These are phyloP conservation scores for Candida yuanshanica DNA, from an alignment of 805 yeast species.

Conservation along the genomic window DNA sequence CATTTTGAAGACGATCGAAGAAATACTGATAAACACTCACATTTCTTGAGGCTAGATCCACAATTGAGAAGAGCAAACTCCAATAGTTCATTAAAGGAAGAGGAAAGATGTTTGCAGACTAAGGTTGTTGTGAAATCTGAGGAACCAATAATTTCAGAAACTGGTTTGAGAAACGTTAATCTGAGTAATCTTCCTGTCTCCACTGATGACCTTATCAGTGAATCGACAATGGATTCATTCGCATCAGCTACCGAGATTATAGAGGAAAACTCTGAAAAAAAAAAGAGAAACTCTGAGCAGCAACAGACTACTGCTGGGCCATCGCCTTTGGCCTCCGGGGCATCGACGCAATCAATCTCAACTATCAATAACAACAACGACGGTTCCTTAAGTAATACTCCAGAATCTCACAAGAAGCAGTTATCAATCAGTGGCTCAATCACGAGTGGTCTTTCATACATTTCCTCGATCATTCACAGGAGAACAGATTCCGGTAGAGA, in stretches of 20 bases:
- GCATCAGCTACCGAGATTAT: conserved; percentile 19
- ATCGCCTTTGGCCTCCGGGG: conserved; percentile 1
- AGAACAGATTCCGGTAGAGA: background rate
- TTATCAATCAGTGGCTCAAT: conserved; percentile 19
- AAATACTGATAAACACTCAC: conserved; percentile 22
- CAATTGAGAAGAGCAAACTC: conserved; percentile 23
- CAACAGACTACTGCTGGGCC: background rate
- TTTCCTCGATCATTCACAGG: conserved; percentile 8
- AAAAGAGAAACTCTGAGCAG: background rate
- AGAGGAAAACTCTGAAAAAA: conserved; percentile 9
- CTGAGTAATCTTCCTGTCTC: conserved; percentile 1
- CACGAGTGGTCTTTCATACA: conserved; percentile 10
- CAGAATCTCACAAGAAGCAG: conserved; percentile 13
- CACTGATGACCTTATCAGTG: conserved; percentile 11
- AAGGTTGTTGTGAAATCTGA: conserved; percentile 7
- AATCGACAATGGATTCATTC: conserved; percentile 17
- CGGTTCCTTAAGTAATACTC: background rate
- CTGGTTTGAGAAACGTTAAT: conserved; percentile 16
- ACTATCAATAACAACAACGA: conserved; percentile 11
- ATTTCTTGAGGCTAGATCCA: conserved; percentile 21
- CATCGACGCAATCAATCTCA: conserved; percentile 18
- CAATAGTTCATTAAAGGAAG: conserved; percentile 20
- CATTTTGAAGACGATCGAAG: conserved; percentile 29
- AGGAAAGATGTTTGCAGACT: conserved; percentile 18
- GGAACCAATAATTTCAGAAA: conserved; percentile 11